phyloP scores from a whole-genome alignment of 768 basidiomycete species.

The Tephrocybe rancida region DNA sequence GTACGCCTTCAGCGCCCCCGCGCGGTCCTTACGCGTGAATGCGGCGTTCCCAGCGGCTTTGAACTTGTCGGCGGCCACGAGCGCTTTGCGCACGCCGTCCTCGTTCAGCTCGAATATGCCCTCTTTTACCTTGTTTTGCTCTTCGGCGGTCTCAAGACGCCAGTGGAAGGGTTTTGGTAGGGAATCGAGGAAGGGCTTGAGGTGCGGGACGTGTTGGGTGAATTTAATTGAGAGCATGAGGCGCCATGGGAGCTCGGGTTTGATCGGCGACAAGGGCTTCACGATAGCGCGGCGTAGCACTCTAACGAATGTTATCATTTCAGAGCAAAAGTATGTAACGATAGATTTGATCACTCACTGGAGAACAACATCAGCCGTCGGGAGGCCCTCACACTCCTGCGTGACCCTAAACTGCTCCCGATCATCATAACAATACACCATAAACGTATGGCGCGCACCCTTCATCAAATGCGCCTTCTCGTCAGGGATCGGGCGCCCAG shows the following conservation, averaged over 20 bases:
- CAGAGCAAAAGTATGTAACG: too few species aligned
- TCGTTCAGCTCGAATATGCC: constrained; percentile 30
- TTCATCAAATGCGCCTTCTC: too few species aligned
- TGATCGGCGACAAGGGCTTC: constrained; percentile 29
- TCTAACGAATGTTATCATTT: too few species aligned
- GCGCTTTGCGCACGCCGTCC: constrained; percentile 20
- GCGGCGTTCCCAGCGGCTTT: constrained; percentile 27
- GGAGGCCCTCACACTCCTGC: too few species aligned
- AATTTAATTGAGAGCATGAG: constrained; percentile 31
- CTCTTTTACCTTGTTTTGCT: constrained; percentile 28
- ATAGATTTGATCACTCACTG: constrained; percentile 28
- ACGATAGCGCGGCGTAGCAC: constrained; percentile 31
- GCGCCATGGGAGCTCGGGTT: constrained; percentile 28
- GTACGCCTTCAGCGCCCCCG: constrained; percentile 29
- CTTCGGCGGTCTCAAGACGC: constrained; percentile 33
- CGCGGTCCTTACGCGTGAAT: constrained; percentile 27
- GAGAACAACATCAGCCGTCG: constrained; percentile 27
- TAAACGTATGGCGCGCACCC: too few species aligned
- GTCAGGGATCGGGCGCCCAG: too few species aligned
- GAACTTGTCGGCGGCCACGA: constrained; percentile 24
- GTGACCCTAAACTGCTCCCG: too few species aligned
- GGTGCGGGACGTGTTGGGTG: constrained; percentile 23
- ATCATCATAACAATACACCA: too few species aligned
- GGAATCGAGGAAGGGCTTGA: constrained; percentile 38
- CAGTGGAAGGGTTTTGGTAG: constrained; percentile 38